These are phyloP conservation scores for Vanrija pseudolonga DNA, from an alignment of 1,284 basidiomycete species.

Conservation along the genomic window DNA sequence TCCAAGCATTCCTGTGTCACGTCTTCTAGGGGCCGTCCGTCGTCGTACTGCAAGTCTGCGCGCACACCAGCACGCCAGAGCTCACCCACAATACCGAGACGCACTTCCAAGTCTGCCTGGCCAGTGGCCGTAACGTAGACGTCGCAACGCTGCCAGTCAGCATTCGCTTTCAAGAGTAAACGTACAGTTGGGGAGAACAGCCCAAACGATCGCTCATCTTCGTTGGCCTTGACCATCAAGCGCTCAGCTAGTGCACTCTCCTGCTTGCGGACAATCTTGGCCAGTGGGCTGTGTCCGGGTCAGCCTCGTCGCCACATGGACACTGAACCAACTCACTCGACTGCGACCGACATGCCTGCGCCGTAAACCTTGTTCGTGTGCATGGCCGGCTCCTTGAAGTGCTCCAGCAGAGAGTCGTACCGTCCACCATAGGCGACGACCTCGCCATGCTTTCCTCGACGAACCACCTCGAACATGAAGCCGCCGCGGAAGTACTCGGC, in stretches of 20 bases:
- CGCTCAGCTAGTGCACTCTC: conserved; percentile 47
- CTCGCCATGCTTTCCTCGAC: conserved; percentile 51
- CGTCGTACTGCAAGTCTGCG: conserved; percentile 57
- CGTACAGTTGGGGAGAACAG: conserved; percentile 42
- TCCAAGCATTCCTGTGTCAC: conserved; percentile 45
- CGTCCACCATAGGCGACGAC: conserved; percentile 53
- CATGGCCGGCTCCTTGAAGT: conserved; percentile 49
- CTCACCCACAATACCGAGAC: conserved; percentile 53
- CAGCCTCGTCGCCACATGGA: neutral
- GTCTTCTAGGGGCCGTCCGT: conserved; percentile 41
- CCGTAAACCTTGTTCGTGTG: conserved; percentile 46
- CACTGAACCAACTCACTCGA: conserved; percentile 39
- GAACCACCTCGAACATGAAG: conserved; percentile 55
- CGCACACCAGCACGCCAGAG: conserved; percentile 56
- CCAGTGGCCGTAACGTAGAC: conserved; percentile 55
- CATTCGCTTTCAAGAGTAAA: conserved; percentile 2
- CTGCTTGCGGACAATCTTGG: conserved; percentile 49
- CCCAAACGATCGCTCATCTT: conserved; percentile 52
- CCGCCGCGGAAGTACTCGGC: conserved; percentile 53
- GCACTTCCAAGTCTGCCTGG: conserved; percentile 49
- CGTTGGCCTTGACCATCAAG: conserved; percentile 48
- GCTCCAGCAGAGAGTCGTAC: conserved; percentile 55
- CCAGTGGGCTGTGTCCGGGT: conserved; percentile 44
- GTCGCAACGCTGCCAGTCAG: conserved; percentile 53
- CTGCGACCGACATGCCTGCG: conserved; percentile 55